Percentiles rank a stretch among this genome's conserved stretches.
Conservation (phyloP, 2,329 filamentous ascomycete species). For the Sclerotinia subarctica region DNA sequence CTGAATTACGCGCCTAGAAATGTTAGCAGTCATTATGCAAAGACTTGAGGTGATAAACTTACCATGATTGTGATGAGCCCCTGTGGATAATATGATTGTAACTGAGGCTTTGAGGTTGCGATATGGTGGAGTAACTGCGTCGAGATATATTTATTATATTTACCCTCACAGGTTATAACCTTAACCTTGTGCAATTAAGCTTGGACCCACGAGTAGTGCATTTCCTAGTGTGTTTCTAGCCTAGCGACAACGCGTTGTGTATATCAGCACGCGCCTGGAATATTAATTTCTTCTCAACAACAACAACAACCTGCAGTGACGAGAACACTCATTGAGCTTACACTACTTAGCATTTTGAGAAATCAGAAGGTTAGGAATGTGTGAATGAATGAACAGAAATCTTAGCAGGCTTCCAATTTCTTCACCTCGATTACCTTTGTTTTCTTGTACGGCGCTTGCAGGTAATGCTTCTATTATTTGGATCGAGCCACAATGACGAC, state of each 20-base stretch:
- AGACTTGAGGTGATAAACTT: neutral
- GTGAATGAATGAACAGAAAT: conserved; percentile 41
- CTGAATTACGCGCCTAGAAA: conserved; percentile 82
- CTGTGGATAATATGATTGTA: neutral
- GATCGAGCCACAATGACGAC: conserved; percentile 33
- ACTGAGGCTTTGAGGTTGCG: neutral
- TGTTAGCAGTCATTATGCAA: conserved; percentile 21
- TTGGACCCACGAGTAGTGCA: neutral
- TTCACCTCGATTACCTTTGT: conserved; percentile 12
- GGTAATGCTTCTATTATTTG: conserved; percentile 7
- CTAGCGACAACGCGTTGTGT: conserved; percentile 4
- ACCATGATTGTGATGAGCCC: conserved; percentile 34
- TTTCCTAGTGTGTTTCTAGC: conserved; percentile 11
- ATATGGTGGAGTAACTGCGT: neutral
- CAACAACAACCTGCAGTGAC: conserved; percentile 37
- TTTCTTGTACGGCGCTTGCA: conserved; percentile 13
- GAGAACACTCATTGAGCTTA: conserved; percentile 38
- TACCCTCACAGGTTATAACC: neutral
- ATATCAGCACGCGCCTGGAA: neutral
- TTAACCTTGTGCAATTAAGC: neutral
- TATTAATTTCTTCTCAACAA: conserved; percentile 17
- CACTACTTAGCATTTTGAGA: conserved; percentile 33
- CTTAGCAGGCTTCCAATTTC: conserved; percentile 35
- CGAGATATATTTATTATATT: conserved; percentile 6
- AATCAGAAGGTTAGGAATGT: conserved; percentile 34